phyloP scores from a whole-genome alignment of 2,329 filamentous ascomycete species.

The Phoma herbarum region DNA sequence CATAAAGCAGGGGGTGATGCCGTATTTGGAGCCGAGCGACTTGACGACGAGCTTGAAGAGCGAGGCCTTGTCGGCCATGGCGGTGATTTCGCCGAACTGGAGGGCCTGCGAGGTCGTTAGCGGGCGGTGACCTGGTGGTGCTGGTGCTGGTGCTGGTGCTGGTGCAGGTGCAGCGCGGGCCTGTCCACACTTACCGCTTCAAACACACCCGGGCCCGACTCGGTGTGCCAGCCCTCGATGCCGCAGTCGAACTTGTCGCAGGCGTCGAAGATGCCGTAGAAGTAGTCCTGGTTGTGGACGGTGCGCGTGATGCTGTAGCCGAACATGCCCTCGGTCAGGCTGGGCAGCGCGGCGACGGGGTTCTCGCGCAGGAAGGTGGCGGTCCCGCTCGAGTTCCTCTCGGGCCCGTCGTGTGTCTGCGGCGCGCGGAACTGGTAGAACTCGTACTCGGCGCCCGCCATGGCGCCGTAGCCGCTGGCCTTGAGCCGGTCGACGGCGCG shows the following conservation, averaged over 20 bases:
- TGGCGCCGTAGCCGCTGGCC: slow-evolving; percentile 76
- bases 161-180: too few relatives aligned
- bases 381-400: slow-evolving; percentile 72
- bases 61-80: slow-evolving; percentile 91
- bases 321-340: slow-evolving; percentile 93
- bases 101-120: slow-evolving; percentile 63
- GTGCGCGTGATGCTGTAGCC: slow-evolving; percentile 90
- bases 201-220: slow-evolving; percentile 92
- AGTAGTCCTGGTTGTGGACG: slow-evolving; percentile 91
- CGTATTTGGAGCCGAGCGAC: slow-evolving; percentile 83
- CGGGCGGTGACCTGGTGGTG: too few relatives aligned
- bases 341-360: slow-evolving; percentile 74
- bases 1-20: slow-evolving; percentile 98
- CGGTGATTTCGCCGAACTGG: slow-evolving; percentile 84
- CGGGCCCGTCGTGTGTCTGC: slow-evolving; percentile 55
- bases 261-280: slow-evolving; percentile 84
- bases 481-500: slow-evolving; percentile 73
- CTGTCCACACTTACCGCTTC: slow-evolving; percentile 76
- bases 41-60: slow-evolving; percentile 97
- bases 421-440: slow-evolving; percentile 91
- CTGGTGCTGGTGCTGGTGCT: too few relatives aligned
- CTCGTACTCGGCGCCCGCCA: slow-evolving; percentile 95
- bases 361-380: slow-evolving; percentile 78
- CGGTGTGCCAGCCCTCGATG: slow-evolving; percentile 95
- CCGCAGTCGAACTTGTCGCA: slow-evolving; percentile 80